Evolutionary conservation across 331 rosid genomes (phyloP).

Genomic region (Malus hybrid): DNA sequence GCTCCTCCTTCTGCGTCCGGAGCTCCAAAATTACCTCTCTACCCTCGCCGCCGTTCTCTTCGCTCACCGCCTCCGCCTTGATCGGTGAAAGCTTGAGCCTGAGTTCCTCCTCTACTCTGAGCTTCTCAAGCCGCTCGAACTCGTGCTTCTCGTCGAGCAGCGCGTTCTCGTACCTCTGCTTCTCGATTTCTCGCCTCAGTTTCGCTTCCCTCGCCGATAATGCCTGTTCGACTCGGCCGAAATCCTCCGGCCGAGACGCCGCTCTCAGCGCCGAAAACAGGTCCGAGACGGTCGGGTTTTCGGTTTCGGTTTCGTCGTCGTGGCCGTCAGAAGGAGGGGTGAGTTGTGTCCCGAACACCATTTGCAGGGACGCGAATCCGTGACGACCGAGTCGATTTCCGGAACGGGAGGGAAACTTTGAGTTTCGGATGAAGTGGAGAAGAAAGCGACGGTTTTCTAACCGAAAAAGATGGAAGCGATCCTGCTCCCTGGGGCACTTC

Average conservation of each 20-base stretch:
- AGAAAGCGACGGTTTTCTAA: no score
- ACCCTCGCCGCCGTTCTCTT: background rate
- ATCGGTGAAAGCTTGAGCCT: background rate
- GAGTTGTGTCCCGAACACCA: slow-evolving; percentile 3
- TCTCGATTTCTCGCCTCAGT: slow-evolving; percentile 2
- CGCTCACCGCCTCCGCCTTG: background rate
- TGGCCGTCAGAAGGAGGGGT: background rate
- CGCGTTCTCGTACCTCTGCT: background rate
- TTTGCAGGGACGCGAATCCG: background rate
- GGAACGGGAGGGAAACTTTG: no score
- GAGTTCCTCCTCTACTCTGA: slow-evolving; percentile 3
- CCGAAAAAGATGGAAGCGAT: no score
- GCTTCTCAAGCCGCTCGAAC: slow-evolving; percentile 2
- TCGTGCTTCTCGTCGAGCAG: background rate
- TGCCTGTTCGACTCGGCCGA: slow-evolving; percentile 25
- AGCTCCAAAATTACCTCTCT: background rate
- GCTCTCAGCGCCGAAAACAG: slow-evolving; percentile 20
- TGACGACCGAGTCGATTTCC: no score
- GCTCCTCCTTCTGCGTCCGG: background rate
- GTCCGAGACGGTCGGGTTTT: slow-evolving; percentile 18
- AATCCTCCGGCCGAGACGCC: background rate
- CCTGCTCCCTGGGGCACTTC: no score
- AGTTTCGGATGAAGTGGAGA: no score
- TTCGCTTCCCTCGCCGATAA: slow-evolving; percentile 18
- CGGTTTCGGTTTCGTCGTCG: background rate